These are phyloP conservation scores for Holtermannia corniformis DNA, from an alignment of 768 basidiomycete genomes.

Conservation along the genomic window DNA sequence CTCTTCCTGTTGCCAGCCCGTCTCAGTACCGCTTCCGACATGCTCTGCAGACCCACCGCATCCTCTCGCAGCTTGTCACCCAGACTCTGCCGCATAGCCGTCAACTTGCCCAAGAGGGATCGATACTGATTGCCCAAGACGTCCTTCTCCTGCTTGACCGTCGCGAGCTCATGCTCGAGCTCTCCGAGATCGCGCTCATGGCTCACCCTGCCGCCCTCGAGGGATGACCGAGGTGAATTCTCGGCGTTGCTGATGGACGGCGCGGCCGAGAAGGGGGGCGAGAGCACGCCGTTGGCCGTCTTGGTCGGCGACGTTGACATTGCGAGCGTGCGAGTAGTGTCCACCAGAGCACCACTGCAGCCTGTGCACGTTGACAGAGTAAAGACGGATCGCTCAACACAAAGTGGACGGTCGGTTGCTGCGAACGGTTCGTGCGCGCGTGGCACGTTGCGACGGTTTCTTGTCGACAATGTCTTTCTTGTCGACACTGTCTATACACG, in stretches of 20 bases:
- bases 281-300: not conserved
- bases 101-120: conserved; percentile 74
- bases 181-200: conserved; percentile 25
- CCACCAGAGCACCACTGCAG: too few relatives aligned
- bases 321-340: too few relatives aligned
- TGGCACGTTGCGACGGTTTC: not conserved
- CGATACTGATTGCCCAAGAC: conserved; percentile 74
- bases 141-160: conserved; percentile 76
- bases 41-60: conserved; percentile 57
- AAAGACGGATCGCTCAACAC: too few relatives aligned
- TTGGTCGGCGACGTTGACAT: not conserved
- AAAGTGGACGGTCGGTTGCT: too few relatives aligned
- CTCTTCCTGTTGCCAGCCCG: conserved; percentile 66
- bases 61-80: conserved; percentile 93
- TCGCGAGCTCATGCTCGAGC: conserved; percentile 65
- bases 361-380: too few relatives aligned
- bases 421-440: too few relatives aligned
- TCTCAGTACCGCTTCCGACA: not conserved
- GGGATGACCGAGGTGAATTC: conserved; percentile 4
- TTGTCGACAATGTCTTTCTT: too few relatives aligned
- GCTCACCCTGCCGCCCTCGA: conserved; percentile 9
- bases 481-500: too few relatives aligned
- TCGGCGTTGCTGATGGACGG: not conserved
- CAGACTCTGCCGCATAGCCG: conserved; percentile 82
- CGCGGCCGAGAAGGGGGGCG: not conserved